Evolutionary conservation across 495 filamentous ascomycete species (phyloP).

Genomic region (Aspergillus asperescens): DNA sequence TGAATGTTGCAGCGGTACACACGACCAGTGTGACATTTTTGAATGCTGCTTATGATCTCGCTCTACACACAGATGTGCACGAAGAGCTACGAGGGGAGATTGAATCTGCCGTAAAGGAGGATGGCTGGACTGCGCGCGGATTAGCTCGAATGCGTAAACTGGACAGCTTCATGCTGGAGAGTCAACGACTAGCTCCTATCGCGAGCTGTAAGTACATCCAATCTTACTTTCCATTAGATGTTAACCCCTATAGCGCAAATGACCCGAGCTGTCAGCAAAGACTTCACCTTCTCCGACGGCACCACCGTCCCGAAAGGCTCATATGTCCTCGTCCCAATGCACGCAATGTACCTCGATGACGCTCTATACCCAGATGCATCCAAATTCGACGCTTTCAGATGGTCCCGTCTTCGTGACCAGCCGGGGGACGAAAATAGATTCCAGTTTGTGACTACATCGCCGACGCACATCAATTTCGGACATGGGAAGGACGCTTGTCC

Average conservation of each 20-base stretch:
- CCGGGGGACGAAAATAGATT: slow-evolving; percentile 37
- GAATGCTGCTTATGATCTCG: not conserved
- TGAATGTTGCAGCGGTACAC: not conserved
- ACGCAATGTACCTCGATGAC: not conserved
- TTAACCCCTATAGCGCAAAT: not conserved
- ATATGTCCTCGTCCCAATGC: not conserved
- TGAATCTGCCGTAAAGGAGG: not conserved
- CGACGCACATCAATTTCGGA: slow-evolving; percentile 43
- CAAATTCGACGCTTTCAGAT: not conserved
- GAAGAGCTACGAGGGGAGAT: not conserved
- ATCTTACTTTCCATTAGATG: too few relatives aligned
- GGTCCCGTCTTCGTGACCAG: not conserved
- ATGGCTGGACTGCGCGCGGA: not conserved
- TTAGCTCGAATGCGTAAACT: not conserved
- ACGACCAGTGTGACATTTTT: not conserved
- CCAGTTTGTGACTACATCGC: slow-evolving; percentile 43
- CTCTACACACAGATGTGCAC: not conserved
- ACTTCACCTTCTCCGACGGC: not conserved
- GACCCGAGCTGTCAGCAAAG: not conserved
- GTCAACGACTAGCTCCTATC: not conserved
- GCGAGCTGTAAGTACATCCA: not conserved
- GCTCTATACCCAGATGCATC: not conserved
- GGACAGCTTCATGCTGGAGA: not conserved
- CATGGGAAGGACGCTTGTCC: slow-evolving; percentile 51
- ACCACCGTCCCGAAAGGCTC: not conserved